A percentile compares a stretch with the other conserved stretches of the same genome.
Conservation (phyloP, 2,329 filamentous ascomycete species). For the Orbilia brochopaga region DNA sequence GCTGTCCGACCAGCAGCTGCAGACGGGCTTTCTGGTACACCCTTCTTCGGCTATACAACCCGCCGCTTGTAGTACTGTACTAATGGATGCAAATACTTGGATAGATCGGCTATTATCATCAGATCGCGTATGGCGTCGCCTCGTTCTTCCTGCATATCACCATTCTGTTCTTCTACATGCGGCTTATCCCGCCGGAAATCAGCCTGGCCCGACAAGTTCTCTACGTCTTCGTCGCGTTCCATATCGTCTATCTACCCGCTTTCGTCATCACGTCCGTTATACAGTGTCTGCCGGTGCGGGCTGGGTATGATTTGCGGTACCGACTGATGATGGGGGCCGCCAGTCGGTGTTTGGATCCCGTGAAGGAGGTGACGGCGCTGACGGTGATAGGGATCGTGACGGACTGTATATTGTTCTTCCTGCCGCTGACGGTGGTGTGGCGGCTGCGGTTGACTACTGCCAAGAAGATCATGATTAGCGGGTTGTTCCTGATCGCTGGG, state of each 20-base stretch:
- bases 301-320: slow-evolving; percentile 22
- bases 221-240: slow-evolving; percentile 35
- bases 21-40: slow-evolving; percentile 18
- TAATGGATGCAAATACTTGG: neutral
- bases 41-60: neutral
- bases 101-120: slow-evolving; percentile 43
- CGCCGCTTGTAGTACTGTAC: neutral
- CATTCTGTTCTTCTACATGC: slow-evolving; percentile 41
- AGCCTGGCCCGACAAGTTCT: slow-evolving; percentile 18
- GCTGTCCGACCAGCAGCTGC: slow-evolving; percentile 10
- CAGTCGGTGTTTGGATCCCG: slow-evolving; percentile 23
- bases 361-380: slow-evolving; percentile 15
- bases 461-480: slow-evolving; percentile 42
- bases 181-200: slow-evolving; percentile 30
- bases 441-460: slow-evolving; percentile 15
- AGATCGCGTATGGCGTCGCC: slow-evolving; percentile 38
- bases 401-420: slow-evolving; percentile 32
- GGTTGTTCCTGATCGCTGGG: slow-evolving; percentile 30
- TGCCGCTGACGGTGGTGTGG: slow-evolving; percentile 42
- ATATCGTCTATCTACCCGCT: slow-evolving; percentile 21
- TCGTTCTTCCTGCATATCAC: slow-evolving; percentile 38
- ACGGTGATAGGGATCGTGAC: slow-evolving; percentile 26
- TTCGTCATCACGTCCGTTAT: slow-evolving; percentile 21
- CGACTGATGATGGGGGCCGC: slow-evolving; percentile 14
- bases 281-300: slow-evolving; percentile 29